phyloP scores from a whole-genome alignment of 106 monocot genomes.

The Platanthera guangdongensis region DNA sequence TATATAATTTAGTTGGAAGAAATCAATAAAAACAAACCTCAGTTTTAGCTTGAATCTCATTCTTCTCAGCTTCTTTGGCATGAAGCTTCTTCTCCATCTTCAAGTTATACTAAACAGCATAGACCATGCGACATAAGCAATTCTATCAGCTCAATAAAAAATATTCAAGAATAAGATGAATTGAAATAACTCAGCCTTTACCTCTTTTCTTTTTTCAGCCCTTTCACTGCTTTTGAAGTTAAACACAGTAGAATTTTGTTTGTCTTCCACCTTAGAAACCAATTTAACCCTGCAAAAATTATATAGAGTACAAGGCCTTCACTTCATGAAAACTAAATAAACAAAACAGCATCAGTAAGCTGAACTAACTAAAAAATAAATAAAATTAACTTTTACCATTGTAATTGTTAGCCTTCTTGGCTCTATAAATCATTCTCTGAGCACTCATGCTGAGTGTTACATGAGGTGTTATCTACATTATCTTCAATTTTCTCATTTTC shows the following conservation, averaged over 20 bases:
- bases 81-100: constrained; percentile 58
- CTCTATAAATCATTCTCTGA: too few species aligned
- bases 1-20: background rate
- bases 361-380: background rate
- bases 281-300: constrained; percentile 19
- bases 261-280: constrained; percentile 12
- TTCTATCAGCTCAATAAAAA: background rate
- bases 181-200: constrained; percentile 13
- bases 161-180: background rate
- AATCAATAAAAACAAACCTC: constrained; percentile 25
- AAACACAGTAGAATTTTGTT: constrained; percentile 25
- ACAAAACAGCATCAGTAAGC: too few species aligned
- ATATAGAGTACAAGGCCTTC: too few species aligned
- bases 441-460: too few species aligned
- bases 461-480: too few species aligned
- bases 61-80: constrained; percentile 49
- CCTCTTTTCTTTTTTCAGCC: constrained; percentile 76
- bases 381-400: background rate
- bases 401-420: too few species aligned
- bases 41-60: constrained; percentile 45
- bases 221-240: constrained; percentile 62
- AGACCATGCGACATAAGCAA: background rate
- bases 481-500: too few species aligned
- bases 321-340: too few species aligned
- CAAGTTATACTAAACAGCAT: constrained; percentile 34